Percentiles rank a stretch among this genome's conserved stretches.
phyloP scores from a whole-genome alignment of 192 early-diverging fungal genomes.

The Umbelopsis sp. region DNA sequence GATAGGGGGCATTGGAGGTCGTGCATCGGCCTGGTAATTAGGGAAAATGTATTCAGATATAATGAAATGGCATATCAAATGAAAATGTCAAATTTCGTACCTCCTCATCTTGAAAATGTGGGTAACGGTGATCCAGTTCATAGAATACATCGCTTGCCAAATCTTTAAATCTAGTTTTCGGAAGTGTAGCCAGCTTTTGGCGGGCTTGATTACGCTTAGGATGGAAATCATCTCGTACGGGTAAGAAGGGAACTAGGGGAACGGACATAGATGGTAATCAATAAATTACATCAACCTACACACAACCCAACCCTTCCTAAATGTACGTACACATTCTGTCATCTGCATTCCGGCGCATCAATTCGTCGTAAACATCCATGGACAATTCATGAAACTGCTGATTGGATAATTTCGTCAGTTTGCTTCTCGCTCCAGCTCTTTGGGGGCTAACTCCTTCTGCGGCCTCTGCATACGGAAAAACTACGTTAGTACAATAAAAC shows the following conservation, averaged over 20 bases:
- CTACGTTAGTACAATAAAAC: background rate
- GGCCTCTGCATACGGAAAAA: slow-evolving; percentile 31
- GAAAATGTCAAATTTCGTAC: background rate
- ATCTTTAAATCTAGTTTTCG: slow-evolving; percentile 85
- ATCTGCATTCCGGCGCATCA: slow-evolving; percentile 66
- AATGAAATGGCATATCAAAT: background rate
- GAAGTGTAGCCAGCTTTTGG: slow-evolving; percentile 93
- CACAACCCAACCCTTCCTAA: background rate
- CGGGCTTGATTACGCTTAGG: slow-evolving; percentile 96
- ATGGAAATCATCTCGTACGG: slow-evolving; percentile 86
- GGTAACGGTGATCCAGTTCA: slow-evolving; percentile 70
- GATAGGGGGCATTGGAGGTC: slow-evolving; percentile 20
- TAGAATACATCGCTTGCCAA: slow-evolving; percentile 87
- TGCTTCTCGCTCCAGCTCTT: slow-evolving; percentile 63
- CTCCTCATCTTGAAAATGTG: slow-evolving; percentile 29
- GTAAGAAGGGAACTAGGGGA: slow-evolving; percentile 73
- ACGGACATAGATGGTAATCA: slow-evolving; percentile 7
- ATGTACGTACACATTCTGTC: slow-evolving; percentile 54
- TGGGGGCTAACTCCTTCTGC: slow-evolving; percentile 30
- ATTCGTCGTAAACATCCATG: slow-evolving; percentile 95
- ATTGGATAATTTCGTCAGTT: slow-evolving; percentile 75
- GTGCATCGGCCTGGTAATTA: slow-evolving; percentile 20
- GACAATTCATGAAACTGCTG: slow-evolving; percentile 93
- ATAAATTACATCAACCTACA: background rate
- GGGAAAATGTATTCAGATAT: background rate